Evolutionary conservation across 495 filamentous ascomycete species (phyloP).

Genomic region (Choiromyces venosus): DNA sequence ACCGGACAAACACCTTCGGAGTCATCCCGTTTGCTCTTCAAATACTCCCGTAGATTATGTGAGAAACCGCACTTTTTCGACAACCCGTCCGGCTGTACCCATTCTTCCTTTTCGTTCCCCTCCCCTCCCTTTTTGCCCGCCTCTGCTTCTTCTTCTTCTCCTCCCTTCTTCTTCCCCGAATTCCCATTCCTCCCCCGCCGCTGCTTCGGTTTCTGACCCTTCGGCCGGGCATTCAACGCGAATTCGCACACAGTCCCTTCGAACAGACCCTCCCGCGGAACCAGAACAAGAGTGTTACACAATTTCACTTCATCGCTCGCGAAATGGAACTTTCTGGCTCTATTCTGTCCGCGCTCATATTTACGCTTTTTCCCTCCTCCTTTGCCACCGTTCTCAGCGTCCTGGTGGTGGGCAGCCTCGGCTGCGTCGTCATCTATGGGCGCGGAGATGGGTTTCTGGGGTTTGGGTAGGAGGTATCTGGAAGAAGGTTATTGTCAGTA

Average conservation of each 20-base stretch:
- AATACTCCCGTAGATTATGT: conserved; percentile 77
- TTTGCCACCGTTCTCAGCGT: conserved; percentile 40
- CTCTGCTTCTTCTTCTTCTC: conserved; percentile 10
- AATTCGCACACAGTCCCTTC: conserved; percentile 30
- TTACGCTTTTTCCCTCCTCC: conserved; percentile 55
- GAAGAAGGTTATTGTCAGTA: conserved; percentile 29
- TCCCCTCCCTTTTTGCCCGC: conserved; percentile 10
- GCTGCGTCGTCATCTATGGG: conserved; percentile 62
- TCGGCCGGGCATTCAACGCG: conserved; percentile 12
- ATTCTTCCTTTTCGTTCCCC: conserved; percentile 28
- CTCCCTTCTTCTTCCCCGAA: conserved; percentile 6
- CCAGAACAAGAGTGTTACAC: conserved; percentile 71
- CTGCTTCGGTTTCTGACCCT: conserved; percentile 10
- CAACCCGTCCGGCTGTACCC: conserved; percentile 16
- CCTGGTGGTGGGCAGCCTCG: conserved; percentile 52
- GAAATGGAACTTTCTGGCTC: conserved; percentile 71
- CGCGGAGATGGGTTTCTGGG: conserved; percentile 15
- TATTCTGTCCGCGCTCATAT: conserved; percentile 77
- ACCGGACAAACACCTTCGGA: conserved; percentile 73
- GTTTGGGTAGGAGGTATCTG: conserved; percentile 55
- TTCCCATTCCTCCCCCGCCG: conserved; percentile 6
- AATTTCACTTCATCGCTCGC: conserved; percentile 72
- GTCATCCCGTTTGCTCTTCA: conserved; percentile 74
- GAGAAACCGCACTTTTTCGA: conserved; percentile 61
- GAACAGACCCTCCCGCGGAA: conserved; percentile 45